These are phyloP conservation scores for Saccharomycopsis sp. DNA, from an alignment of 805 yeast genomes.

Conservation along the genomic window DNA sequence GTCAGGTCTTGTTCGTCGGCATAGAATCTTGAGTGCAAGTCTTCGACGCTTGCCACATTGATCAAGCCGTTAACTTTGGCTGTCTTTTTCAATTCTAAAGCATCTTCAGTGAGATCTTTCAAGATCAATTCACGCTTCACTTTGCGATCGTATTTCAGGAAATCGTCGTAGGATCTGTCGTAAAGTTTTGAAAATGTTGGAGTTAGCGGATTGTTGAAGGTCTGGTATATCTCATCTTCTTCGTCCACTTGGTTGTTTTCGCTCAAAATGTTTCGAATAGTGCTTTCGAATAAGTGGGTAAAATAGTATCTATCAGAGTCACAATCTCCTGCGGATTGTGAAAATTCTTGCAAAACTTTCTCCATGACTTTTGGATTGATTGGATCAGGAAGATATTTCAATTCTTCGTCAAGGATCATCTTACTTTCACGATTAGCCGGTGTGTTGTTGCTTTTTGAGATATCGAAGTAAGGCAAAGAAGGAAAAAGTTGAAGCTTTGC, in stretches of 20 bases:
- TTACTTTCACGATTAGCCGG: neutral
- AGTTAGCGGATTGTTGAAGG: conserved; percentile 3
- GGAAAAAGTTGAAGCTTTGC: conserved; percentile 5
- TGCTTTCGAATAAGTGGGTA: conserved; percentile 12
- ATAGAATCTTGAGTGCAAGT: conserved; percentile 24
- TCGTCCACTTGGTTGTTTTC: neutral
- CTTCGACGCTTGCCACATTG: conserved; percentile 21
- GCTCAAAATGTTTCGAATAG: neutral
- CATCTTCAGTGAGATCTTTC: conserved; percentile 25
- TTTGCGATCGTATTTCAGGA: conserved; percentile 30
- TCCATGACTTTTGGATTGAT: conserved; percentile 9
- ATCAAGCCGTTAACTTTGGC: conserved; percentile 19
- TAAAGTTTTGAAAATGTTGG: conserved; percentile 9
- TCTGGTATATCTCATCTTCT: neutral
- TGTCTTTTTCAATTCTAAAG: conserved; percentile 15
- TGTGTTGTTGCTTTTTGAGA: neutral
- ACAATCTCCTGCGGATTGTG: neutral
- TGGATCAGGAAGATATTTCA: conserved; percentile 13
- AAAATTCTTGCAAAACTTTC: neutral
- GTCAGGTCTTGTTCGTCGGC: conserved; percentile 21
- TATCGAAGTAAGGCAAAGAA: conserved; percentile 10
- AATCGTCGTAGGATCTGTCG: conserved; percentile 25
- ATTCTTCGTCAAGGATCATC: conserved; percentile 2
- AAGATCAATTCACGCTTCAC: conserved; percentile 29
- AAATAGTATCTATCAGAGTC: conserved; percentile 9